Percentiles rank a stretch among this genome's conserved stretches.
phyloP scores from a whole-genome alignment of 1,284 basidiomycete species.

The Apiotrichum sp. region DNA sequence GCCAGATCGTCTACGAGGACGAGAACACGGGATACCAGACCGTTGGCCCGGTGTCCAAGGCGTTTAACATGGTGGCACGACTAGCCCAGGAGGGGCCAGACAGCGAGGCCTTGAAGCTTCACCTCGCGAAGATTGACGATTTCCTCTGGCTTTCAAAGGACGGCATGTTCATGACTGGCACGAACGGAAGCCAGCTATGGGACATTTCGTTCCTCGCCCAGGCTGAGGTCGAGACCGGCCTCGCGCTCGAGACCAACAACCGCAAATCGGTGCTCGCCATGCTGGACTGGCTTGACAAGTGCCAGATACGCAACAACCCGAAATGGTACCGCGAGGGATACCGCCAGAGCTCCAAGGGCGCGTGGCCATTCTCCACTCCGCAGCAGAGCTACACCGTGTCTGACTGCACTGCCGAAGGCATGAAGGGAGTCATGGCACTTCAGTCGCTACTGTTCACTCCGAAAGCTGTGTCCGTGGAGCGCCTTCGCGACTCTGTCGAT shows the following conservation, averaged over 20 bases:
- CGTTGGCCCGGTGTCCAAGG: conserved; percentile 88
- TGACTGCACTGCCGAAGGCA: conserved; percentile 91
- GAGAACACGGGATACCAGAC: conserved; percentile 90
- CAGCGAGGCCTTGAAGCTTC: conserved; percentile 62
- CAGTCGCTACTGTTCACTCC: conserved; percentile 74
- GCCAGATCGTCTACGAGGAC: conserved; percentile 76
- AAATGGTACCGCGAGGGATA: conserved; percentile 65
- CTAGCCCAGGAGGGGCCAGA: conserved; percentile 65
- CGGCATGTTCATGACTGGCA: conserved; percentile 93
- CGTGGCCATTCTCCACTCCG: conserved; percentile 89
- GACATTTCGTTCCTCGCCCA: conserved; percentile 89
- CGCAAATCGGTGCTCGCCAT: conserved; percentile 60
- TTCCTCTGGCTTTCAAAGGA: conserved; percentile 90
- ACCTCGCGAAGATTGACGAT: conserved; percentile 70
- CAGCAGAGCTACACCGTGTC: conserved; percentile 85
- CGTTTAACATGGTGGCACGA: conserved; percentile 80
- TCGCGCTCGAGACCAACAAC: conserved; percentile 72
- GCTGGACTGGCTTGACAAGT: conserved; percentile 82
- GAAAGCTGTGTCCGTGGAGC: conserved; percentile 61
- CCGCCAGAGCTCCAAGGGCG: conserved; percentile 86
- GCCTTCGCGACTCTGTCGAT: conserved; percentile 83
- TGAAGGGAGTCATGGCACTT: conserved; percentile 88
- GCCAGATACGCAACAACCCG: conserved; percentile 83
- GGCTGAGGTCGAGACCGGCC: conserved; percentile 82
- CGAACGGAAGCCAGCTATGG: conserved; percentile 95